Conservation (phyloP, 176 grass and related monocot species). For the Lolium perenne region DNA sequence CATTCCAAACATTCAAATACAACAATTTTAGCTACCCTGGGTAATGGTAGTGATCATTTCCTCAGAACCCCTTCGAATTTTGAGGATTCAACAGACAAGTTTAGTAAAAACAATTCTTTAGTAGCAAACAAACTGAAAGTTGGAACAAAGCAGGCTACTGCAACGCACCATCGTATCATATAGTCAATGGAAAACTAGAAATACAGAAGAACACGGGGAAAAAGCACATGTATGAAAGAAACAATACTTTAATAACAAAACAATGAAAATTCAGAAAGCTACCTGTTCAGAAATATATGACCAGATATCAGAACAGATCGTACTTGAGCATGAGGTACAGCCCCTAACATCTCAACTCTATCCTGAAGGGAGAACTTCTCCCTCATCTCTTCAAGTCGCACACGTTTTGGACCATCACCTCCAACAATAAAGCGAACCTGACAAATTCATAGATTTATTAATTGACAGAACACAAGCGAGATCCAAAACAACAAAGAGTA, state of each 20-base stretch:
- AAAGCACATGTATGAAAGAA: not conserved
- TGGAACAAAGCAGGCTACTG: not conserved
- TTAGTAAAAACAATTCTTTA: constrained; percentile 8
- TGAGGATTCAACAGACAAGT: not conserved
- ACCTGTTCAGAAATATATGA: constrained; percentile 98
- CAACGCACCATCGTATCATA: not conserved
- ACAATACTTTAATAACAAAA: not conserved
- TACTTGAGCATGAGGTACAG: constrained; percentile 96
- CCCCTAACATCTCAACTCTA: constrained; percentile 96
- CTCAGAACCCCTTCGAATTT: not conserved
- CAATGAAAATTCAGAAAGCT: constrained; percentile 16
- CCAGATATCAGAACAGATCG: constrained; percentile 91
- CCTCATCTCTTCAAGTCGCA: constrained; percentile 95
- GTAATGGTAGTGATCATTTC: not conserved
- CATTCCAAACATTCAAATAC: not conserved
- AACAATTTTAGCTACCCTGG: not conserved
- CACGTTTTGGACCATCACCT: constrained; percentile 95
- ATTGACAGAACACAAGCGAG: not conserved
- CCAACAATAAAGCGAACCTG: constrained; percentile 94
- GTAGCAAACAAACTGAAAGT: not conserved
- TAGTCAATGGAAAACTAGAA: not conserved
- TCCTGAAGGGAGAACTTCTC: constrained; percentile 95
- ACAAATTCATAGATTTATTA: constrained; percentile 23
- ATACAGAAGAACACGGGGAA: not conserved
- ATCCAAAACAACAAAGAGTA: constrained; percentile 28